These are phyloP conservation scores for Penicillium coffeae DNA, from an alignment of 495 filamentous ascomycete species.

Conservation along the genomic window DNA sequence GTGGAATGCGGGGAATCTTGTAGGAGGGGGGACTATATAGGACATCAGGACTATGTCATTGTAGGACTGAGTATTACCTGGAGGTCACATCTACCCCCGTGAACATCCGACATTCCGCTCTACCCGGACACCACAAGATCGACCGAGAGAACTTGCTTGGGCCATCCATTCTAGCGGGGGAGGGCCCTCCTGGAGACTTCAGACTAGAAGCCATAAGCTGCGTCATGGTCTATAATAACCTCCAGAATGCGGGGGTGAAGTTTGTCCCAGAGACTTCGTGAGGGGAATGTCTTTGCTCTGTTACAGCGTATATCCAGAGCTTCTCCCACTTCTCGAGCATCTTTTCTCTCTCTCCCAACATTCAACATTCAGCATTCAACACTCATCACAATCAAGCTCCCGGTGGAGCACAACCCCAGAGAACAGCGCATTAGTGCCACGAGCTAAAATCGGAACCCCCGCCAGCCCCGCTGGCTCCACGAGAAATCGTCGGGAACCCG, in stretches of 20 bases:
- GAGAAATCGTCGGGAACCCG: slow-evolving; percentile 27
- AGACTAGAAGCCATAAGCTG: no score
- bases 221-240: no score
- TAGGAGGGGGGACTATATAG: neutral
- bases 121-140: no score
- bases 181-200: no score
- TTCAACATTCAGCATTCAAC: no score
- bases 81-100: neutral
- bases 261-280: slow-evolving; percentile 1
- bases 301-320: no score
- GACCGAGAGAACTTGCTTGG: no score
- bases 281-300: neutral
- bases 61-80: neutral
- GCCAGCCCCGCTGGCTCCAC: slow-evolving; percentile 14
- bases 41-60: neutral
- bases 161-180: no score
- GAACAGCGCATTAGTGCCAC: slow-evolving; percentile 13
- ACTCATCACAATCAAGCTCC: no score
- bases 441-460: slow-evolving; percentile 23
- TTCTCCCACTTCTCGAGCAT: no score
- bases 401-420: neutral
- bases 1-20: neutral
- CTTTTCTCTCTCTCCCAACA: slow-evolving; percentile 1
- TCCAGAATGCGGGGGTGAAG: slow-evolving; percentile 12
- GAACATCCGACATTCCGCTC: neutral